Percentiles rank a stretch among this genome's conserved stretches.
These are phyloP conservation scores for Naganishia friedmannii DNA, from an alignment of 768 basidiomycete genomes.

Conservation along the genomic window DNA sequence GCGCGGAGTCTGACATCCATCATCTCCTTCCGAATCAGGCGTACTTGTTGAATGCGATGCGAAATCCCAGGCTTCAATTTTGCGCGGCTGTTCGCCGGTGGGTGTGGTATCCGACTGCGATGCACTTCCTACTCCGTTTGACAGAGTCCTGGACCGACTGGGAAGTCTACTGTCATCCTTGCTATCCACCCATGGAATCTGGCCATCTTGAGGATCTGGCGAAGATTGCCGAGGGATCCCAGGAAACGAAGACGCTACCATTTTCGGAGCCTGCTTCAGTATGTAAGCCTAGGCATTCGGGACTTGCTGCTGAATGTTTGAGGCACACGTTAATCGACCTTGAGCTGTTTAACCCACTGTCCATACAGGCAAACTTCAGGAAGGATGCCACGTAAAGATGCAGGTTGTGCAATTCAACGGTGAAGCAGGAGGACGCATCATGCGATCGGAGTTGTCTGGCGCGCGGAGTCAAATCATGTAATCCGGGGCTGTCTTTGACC, in stretches of 20 bases:
- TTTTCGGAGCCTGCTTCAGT: neutral
- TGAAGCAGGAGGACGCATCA: neutral
- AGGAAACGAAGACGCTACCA: neutral
- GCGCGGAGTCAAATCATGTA: conserved; percentile 3
- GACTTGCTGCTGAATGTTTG: neutral
- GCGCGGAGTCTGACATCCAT: conserved; percentile 14
- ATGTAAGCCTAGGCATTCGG: neutral
- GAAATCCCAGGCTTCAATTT: neutral
- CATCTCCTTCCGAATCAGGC: conserved; percentile 11
- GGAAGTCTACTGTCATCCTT: neutral
- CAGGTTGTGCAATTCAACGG: too few relatives aligned
- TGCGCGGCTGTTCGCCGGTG: neutral
- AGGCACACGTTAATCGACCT: neutral
- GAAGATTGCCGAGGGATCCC: neutral
- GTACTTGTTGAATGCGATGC: neutral
- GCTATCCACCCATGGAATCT: neutral
- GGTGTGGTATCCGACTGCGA: neutral
- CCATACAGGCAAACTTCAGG: too few relatives aligned
- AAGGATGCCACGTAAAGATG: too few relatives aligned
- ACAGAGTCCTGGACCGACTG: neutral
- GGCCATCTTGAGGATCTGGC: neutral
- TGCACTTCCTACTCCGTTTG: neutral
- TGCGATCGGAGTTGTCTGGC: conserved; percentile 14
- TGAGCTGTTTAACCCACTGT: too few relatives aligned
- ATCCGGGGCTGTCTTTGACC: neutral